Conservation (phyloP, 331 rosid species). For the Dryas integrifolia region DNA sequence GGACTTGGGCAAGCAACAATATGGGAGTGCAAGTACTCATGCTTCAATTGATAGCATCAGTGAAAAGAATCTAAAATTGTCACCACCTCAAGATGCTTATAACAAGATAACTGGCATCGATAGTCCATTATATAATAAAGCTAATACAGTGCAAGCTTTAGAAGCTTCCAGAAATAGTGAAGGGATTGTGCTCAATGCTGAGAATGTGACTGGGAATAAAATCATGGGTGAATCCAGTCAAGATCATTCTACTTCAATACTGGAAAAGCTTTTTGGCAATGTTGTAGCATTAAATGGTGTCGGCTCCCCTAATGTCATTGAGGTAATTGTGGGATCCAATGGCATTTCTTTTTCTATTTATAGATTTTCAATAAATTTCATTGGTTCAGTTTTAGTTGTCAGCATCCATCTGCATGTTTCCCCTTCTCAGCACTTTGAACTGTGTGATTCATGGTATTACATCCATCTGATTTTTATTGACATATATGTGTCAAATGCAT, state of each 20-base stretch:
- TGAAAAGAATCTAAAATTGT: conserved; percentile 37
- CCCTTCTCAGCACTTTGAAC: not conserved
- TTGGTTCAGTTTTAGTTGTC: not conserved
- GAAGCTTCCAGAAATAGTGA: conserved; percentile 56
- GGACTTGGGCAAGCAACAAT: conserved; percentile 41
- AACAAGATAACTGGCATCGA: conserved; percentile 38
- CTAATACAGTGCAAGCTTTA: conserved; percentile 47
- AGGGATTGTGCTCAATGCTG: conserved; percentile 46
- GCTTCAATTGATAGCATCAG: conserved; percentile 40
- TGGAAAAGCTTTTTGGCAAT: conserved; percentile 67
- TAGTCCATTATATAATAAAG: conserved; percentile 40
- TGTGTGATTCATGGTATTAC: conserved; percentile 1
- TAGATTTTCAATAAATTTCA: too few relatives aligned
- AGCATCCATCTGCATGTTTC: not conserved
- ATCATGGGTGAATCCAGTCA: conserved; percentile 38
- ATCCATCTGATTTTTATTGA: not conserved
- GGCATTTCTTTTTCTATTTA: conserved; percentile 10
- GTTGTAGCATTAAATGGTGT: conserved; percentile 45
- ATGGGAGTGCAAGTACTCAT: conserved; percentile 37
- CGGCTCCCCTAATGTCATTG: conserved; percentile 45
- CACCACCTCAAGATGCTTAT: conserved; percentile 42
- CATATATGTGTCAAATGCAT: not conserved
- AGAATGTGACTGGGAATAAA: conserved; percentile 45
- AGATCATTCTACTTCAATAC: conserved; percentile 57
- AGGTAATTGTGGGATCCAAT: conserved; percentile 44